Conservation (phyloP, 495 filamentous ascomycete genomes). For the Daldinia decipiens region DNA sequence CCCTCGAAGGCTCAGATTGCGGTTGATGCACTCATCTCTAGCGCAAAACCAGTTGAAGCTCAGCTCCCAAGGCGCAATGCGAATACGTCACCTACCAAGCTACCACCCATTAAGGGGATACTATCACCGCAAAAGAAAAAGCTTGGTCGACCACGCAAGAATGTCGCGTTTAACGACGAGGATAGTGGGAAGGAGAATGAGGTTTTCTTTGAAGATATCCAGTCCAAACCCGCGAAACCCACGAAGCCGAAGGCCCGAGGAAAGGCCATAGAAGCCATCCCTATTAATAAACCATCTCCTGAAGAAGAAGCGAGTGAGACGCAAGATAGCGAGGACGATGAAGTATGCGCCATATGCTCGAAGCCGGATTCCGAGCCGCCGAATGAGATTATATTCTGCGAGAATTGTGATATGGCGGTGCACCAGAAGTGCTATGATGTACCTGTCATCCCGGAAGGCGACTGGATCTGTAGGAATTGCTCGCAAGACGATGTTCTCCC, state of each 20-base stretch:
- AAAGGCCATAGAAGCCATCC: constrained; percentile 12
- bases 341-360: constrained; percentile 59
- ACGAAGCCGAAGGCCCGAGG: constrained; percentile 5
- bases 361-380: constrained; percentile 58
- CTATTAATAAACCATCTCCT: constrained; percentile 22
- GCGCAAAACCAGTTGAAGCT: constrained; percentile 17
- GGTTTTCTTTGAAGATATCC: constrained; percentile 48
- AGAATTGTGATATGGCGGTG: constrained; percentile 85
- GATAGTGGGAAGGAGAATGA: constrained; percentile 37
- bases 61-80: constrained; percentile 7
- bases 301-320: constrained; percentile 34
- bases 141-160: constrained; percentile 48
- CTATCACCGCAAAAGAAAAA: constrained; percentile 52
- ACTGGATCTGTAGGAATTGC: constrained; percentile 90
- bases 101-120: constrained; percentile 51
- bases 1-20: constrained; percentile 25
- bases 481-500: constrained; percentile 48
- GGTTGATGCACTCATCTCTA: constrained; percentile 6
- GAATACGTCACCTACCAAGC: constrained; percentile 12
- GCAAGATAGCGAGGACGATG: constrained; percentile 53
- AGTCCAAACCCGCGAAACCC: constrained; percentile 29
- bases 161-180: constrained; percentile 53
- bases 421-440: constrained; percentile 92
- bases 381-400: constrained; percentile 87
- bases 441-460: constrained; percentile 83